Evolutionary conservation across 2,329 filamentous ascomycete species (phyloP).

Genomic region (Xylaria sp.): DNA sequence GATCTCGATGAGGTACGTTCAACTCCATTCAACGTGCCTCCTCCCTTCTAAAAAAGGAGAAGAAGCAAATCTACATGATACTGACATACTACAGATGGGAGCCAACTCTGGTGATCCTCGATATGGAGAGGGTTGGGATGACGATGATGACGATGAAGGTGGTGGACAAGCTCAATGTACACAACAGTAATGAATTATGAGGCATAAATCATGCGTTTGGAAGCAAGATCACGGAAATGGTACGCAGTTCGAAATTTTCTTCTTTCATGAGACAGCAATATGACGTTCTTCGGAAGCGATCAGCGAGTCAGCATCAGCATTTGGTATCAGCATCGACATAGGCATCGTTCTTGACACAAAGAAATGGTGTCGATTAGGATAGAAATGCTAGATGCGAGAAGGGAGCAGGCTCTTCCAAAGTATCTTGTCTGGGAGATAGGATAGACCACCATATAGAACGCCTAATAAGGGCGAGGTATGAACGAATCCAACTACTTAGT

Average conservation of each 20-base stretch:
- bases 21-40: background rate
- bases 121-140: slow-evolving; percentile 74
- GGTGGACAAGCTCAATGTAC: slow-evolving; percentile 76
- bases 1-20: slow-evolving; percentile 79
- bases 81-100: slow-evolving; percentile 67
- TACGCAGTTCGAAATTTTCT: slow-evolving; percentile 23
- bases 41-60: background rate
- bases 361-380: slow-evolving; percentile 22
- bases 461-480: slow-evolving; percentile 30
- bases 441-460: slow-evolving; percentile 40
- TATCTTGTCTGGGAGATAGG: slow-evolving; percentile 27
- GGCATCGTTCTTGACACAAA: background rate
- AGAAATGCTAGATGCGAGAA: slow-evolving; percentile 7
- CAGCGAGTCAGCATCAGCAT: slow-evolving; percentile 20
- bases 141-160: slow-evolving; percentile 77
- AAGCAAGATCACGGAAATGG: slow-evolving; percentile 36
- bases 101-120: slow-evolving; percentile 76
- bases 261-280: slow-evolving; percentile 23
- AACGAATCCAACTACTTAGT: slow-evolving; percentile 13
- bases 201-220: slow-evolving; percentile 40
- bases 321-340: slow-evolving; percentile 18
- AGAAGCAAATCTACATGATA: background rate
- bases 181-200: slow-evolving; percentile 68
- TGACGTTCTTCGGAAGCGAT: slow-evolving; percentile 12
- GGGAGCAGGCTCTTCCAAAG: slow-evolving; percentile 17